Base-by-base conservation (phyloP, 129 eudicot species). In the Flaveria ramosissima region DNA sequence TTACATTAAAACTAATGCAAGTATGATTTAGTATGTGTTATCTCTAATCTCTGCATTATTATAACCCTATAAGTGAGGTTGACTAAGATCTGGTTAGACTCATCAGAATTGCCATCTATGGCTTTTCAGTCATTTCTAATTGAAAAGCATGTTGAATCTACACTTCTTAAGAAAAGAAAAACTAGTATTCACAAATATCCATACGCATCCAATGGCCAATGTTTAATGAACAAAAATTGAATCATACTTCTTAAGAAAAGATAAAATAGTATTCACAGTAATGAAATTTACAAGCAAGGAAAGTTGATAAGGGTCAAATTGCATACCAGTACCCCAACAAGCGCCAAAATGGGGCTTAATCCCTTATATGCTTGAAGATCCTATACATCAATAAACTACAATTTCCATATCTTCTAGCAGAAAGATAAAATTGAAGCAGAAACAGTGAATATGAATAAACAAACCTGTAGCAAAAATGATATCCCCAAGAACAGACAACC, bases 401-500 rank as follows among this genome's bases (percentile, higher is more conserved):
- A 0, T 24, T 24, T 55, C n/a, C 57, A 23, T 12, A 47, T 52
- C 9, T 23, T 43, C 0, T 10, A 7, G 26, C 7, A 51, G 56
- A 51, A 36, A 10, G 30, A 36, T 16, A 11, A 77, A 16, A 39
- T 9, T 39, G 43, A 64, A 63, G 57, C 41, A 55, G 43, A 74
- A 48, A 45, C 50, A 55, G 61, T 43, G 15, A 41, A 41, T 26
- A 69, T 24, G 45, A 70, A 71, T 30, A 48, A 48, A 45, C 50
- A 68, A 76, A 93, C 97, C 97, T 90, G 94, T 48, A 88, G 80
- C 72, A 93, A 82, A 85, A 86, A 93, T 15, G 98, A 93, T 24
- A 86, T 77, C 70, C 88, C 96, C 15, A 81, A 64, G 8, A 89
- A 78, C 30, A 89, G 80, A 83, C 97, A 88, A 59, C 93, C 98